Evolutionary conservation across 2,329 filamentous ascomycete species (phyloP).

Genomic region (Paraconiothyrium sp.): DNA sequence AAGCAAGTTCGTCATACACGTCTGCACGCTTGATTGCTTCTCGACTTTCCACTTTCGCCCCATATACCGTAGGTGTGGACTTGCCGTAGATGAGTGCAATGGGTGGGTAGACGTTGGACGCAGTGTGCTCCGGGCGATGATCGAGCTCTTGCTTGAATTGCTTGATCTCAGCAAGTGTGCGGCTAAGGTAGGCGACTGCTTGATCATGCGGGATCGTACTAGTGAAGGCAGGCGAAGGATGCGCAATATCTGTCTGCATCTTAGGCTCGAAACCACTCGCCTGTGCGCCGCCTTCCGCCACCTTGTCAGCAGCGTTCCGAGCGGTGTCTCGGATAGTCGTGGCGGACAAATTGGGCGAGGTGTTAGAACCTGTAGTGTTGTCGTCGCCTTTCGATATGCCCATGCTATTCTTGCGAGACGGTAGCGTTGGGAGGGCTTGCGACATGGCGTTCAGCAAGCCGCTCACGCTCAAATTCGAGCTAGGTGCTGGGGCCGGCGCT

Average conservation of each 20-base stretch:
- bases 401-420: slow-evolving; percentile 46
- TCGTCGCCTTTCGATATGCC: slow-evolving; percentile 51
- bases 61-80: slow-evolving; percentile 83
- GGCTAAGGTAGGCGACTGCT: slow-evolving; percentile 74
- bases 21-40: slow-evolving; percentile 80
- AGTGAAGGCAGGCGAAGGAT: slow-evolving; percentile 43
- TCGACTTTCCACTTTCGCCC: slow-evolving; percentile 75
- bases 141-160: slow-evolving; percentile 79
- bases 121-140: slow-evolving; percentile 67
- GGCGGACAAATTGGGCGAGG: slow-evolving; percentile 21
- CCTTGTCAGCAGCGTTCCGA: slow-evolving; percentile 37
- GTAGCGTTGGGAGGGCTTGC: slow-evolving; percentile 54
- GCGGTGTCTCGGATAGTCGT: slow-evolving; percentile 31
- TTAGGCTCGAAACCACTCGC: slow-evolving; percentile 57
- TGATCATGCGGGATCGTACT: slow-evolving; percentile 65
- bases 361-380: slow-evolving; percentile 26
- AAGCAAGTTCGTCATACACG: slow-evolving; percentile 86
- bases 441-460: slow-evolving; percentile 59
- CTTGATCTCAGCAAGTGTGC: slow-evolving; percentile 76
- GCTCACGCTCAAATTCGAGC: slow-evolving; percentile 51
- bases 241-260: slow-evolving; percentile 49
- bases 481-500: slow-evolving; percentile 50
- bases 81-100: slow-evolving; percentile 87
- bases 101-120: slow-evolving; percentile 81
- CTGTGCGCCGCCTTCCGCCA: slow-evolving; percentile 40